Evolutionary conservation across 352 stramenopile genomes (phyloP).

Genomic region (Globisporangium iwayamae): DNA sequence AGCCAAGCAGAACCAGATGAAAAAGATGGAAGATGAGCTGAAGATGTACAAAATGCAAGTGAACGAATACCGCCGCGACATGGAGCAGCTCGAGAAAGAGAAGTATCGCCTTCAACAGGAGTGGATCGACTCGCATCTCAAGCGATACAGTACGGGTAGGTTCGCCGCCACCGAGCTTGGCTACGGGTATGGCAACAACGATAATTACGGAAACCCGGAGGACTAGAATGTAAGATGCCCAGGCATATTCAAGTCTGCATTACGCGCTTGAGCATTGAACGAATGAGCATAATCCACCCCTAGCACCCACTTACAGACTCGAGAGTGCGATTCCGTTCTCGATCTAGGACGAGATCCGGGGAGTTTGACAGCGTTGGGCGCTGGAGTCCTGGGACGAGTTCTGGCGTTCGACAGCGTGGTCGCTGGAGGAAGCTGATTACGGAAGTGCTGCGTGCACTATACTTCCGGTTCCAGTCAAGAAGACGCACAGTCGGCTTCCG

Average conservation of each 20-base stretch:
- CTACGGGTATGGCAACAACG: slow-evolving; percentile 4
- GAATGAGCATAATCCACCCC: background rate
- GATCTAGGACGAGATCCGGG: too few species aligned
- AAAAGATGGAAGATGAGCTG: slow-evolving; percentile 88
- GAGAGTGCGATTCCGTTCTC: background rate
- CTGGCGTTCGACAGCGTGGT: too few species aligned
- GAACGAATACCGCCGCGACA: slow-evolving; percentile 69
- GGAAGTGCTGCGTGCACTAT: too few species aligned
- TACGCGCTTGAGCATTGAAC: background rate
- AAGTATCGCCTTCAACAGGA: slow-evolving; percentile 55
- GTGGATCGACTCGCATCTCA: slow-evolving; percentile 54
- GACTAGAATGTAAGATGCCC: background rate
- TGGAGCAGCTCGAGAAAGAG: slow-evolving; percentile 57
- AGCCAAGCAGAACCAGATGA: slow-evolving; percentile 74
- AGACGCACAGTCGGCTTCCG: background rate
- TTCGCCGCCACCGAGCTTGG: background rate
- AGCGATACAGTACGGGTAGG: background rate
- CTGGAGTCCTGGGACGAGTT: too few species aligned
- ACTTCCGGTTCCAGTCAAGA: background rate
- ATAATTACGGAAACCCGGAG: slow-evolving; percentile 6
- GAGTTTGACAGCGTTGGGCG: too few species aligned
- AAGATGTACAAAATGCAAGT: slow-evolving; percentile 93
- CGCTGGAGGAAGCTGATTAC: too few species aligned
- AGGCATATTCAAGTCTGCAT: background rate
- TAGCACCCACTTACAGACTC: background rate